Evolutionary conservation across 202 grass and related monocot genomes (phyloP), one percentile per base, ranked within the genome.

Genomic region (Saccharum hybrid): DNA sequence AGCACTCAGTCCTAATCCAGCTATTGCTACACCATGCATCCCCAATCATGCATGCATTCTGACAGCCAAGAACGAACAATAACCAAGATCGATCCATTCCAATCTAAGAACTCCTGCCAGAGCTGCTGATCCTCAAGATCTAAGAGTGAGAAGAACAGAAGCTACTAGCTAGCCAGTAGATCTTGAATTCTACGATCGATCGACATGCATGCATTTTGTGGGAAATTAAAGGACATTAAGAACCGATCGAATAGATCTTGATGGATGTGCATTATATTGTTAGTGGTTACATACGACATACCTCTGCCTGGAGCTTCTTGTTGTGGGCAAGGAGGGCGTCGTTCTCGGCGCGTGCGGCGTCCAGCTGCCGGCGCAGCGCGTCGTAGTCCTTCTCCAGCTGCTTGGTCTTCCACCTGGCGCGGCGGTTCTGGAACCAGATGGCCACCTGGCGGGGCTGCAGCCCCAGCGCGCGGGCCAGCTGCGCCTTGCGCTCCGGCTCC

Each of bases 401-500:
- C 81, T 94, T 94, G 11, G 92, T 94, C 86, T 94, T 94, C 81
- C 89, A 94, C 78, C 92, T 56, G 6, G 92, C 92, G 31, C 92
- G 88, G 28, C 89, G 85, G 79, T 94, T 94, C 80, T 94, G 92
- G 85, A 94, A 94, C 92, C 92, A 94, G 62, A 94, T 94, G 33
- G 92, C 92, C 46, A 94, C 88, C 80, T 94, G 92, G 12, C 92
- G 63, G 0, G 92, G 92, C 82, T 94, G 85, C 81, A 94, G 63
- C n/a, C 92, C 89, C 10, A 94, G 92, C 36, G 82, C 84, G 34
- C 81, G 88, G 0, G 92, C 92, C 77, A 94, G 83, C 72, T 89
- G 89, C 75, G 81, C 71, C 84, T 94, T 94, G 54, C 87, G 80
- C 86, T 94, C 92, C 2, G 92, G 92, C 82, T 94, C 92, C 64